Evolutionary conservation across 1,284 basidiomycete genomes (phyloP), one percentile per base, ranked within the genome.

Genomic region (Megacollybia platyphylla): DNA sequence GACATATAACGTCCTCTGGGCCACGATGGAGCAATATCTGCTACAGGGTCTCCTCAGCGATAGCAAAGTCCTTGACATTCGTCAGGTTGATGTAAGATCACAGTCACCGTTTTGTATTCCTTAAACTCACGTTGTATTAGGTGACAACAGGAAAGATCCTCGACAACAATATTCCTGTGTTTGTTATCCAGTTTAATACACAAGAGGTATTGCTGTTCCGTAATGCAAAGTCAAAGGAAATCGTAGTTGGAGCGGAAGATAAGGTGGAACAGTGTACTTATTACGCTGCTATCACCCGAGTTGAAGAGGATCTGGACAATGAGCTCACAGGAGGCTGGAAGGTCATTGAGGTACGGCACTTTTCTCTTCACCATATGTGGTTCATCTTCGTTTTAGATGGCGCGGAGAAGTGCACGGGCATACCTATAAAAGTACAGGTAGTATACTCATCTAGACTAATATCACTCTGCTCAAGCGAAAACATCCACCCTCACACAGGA

Each of bases 281-380:
- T 59, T 88, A 87, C 15, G 88, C 91, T 42, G 93, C 93, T 2
- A 63, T 99, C 47, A 97, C 92, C 4, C 74, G 93, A 36, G 62
- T 89, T 35, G 84, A 89, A 57, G 82, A 82, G 51, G 88, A 94
- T 56, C 64, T 94, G 43, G 79, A 81, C 36, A 87, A 97, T 54
- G 87, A 94, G 62, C 70, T 97, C 41, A 98, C 96, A 0, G 90
- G 90, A 40, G 96, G 96, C 7, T 99, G 96, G 96, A 97, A 97
- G 64, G 78, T 98, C 43, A 75, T 97, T 34, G 93, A 97, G 79
- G 87, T 92, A 56, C 46, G 77, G 66, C 36, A 8, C 7, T 24
- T 31, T 31, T 17, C 41, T 7, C 32, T 30, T 37, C 20, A 27
- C n/a, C 11, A 9, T 32, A 38, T 39, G 7, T 35, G 3, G 42